These are phyloP conservation scores for Flaveria robusta DNA, from an alignment of 129 eudicot species.

Conservation along the genomic window DNA sequence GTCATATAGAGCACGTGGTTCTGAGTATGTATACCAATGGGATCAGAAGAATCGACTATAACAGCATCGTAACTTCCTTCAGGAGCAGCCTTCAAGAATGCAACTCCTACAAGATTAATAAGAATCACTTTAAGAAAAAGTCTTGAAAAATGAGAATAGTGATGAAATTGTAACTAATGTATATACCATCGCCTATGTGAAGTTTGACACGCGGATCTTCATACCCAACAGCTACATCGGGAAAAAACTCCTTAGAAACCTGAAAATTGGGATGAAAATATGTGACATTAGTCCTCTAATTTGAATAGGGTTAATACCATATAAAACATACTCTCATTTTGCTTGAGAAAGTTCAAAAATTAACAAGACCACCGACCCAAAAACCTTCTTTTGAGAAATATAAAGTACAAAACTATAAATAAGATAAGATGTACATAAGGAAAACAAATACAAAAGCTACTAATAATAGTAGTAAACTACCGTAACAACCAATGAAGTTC, in stretches of 20 bases:
- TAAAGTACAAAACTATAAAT: too few relatives aligned
- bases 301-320: neutral
- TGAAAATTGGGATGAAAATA: slow-evolving; percentile 24
- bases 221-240: slow-evolving; percentile 84
- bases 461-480: neutral
- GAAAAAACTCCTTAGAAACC: slow-evolving; percentile 93
- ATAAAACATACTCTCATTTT: neutral
- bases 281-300: slow-evolving; percentile 9
- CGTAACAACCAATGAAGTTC: neutral
- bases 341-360: neutral
- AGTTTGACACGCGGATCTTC: slow-evolving; percentile 87
- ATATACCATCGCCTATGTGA: slow-evolving; percentile 87
- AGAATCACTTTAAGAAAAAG: neutral
- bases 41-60: slow-evolving; percentile 96
- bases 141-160: neutral
- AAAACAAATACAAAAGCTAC: neutral
- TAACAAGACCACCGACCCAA: neutral
- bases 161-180: neutral
- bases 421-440: neutral
- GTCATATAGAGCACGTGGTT: neutral
- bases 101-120: slow-evolving; percentile 55
- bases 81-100: slow-evolving; percentile 76
- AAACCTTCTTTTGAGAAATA: too few relatives aligned
- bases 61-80: slow-evolving; percentile 96
- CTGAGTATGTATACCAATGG: slow-evolving; percentile 59